A percentile compares a stretch with the other conserved stretches of the same genome.
These are phyloP conservation scores for Terfezia boudieri DNA, from an alignment of 495 filamentous ascomycete genomes.

Conservation along the genomic window DNA sequence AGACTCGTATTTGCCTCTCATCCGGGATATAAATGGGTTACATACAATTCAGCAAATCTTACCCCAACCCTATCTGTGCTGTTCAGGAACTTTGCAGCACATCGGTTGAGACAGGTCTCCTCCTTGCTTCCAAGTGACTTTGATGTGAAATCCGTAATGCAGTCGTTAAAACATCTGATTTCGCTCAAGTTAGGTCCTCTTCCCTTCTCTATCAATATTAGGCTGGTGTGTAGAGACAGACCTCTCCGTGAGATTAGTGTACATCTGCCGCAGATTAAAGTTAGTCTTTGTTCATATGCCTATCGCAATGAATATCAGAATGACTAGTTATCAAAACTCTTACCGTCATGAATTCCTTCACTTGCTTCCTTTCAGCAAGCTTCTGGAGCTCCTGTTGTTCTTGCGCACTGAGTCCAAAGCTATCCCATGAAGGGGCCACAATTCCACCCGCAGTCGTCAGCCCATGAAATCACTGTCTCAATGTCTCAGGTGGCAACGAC, in stretches of 20 bases:
- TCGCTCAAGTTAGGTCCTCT: background rate
- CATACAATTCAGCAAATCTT: conserved; percentile 52
- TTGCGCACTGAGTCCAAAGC: conserved; percentile 40
- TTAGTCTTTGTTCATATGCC: background rate
- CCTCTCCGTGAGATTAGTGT: conserved; percentile 74
- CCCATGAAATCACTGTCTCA: too few relatives aligned
- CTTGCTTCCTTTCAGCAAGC: conserved; percentile 88
- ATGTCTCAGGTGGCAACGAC: too few relatives aligned
- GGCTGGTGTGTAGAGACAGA: background rate
- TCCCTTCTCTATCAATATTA: background rate
- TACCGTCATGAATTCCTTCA: conserved; percentile 97
- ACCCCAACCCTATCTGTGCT: conserved; percentile 64
- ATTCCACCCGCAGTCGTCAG: too few relatives aligned
- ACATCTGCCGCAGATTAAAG: conserved; percentile 39
- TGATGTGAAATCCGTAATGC: conserved; percentile 94
- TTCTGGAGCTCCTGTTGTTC: conserved; percentile 81
- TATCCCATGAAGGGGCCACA: too few relatives aligned
- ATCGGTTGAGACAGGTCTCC: conserved; percentile 73
- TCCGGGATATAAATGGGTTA: too few relatives aligned
- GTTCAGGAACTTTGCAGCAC: conserved; percentile 87
- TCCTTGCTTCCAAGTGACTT: conserved; percentile 73
- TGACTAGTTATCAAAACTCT: background rate
- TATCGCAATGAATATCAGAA: background rate
- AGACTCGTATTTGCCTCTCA: too few relatives aligned
- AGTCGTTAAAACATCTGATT: conserved; percentile 73